These are phyloP conservation scores for Calonectria montana DNA, from an alignment of 2,329 filamentous ascomycete genomes.

Conservation along the genomic window DNA sequence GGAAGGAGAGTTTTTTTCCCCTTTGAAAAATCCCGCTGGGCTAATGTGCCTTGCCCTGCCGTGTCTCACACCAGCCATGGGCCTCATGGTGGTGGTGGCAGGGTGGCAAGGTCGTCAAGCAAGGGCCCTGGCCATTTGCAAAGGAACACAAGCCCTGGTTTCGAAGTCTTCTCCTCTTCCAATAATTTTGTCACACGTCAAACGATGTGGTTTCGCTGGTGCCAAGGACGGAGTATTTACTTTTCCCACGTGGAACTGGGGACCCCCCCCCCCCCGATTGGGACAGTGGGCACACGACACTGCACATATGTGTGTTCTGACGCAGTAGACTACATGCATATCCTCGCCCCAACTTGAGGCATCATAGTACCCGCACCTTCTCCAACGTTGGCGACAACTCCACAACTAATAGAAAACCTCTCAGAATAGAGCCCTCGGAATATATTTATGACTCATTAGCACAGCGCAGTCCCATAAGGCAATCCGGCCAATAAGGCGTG, in stretches of 20 bases:
- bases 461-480: accelerated
- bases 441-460: background rate
- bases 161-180: slow-evolving; percentile 8
- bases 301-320: background rate
- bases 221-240: background rate
- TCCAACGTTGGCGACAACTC: background rate
- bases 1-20: background rate
- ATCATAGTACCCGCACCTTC: background rate
- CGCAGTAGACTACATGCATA: background rate
- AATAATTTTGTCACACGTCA: slow-evolving; percentile 14
- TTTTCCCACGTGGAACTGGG: background rate
- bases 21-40: background rate
- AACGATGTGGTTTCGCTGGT: background rate
- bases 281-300: slow-evolving; percentile 4
- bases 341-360: background rate
- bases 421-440: background rate
- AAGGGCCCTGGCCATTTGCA: background rate
- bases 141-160: background rate
- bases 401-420: background rate
- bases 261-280: background rate
- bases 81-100: background rate
- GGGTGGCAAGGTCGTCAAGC: background rate
- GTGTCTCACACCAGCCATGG: background rate
- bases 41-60: background rate
- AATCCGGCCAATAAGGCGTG: slow-evolving; percentile 32